A percentile compares a stretch with the other conserved stretches of the same genome.
Conservation (phyloP, 2,329 filamentous ascomycete species). For the Madurella fahalii region DNA sequence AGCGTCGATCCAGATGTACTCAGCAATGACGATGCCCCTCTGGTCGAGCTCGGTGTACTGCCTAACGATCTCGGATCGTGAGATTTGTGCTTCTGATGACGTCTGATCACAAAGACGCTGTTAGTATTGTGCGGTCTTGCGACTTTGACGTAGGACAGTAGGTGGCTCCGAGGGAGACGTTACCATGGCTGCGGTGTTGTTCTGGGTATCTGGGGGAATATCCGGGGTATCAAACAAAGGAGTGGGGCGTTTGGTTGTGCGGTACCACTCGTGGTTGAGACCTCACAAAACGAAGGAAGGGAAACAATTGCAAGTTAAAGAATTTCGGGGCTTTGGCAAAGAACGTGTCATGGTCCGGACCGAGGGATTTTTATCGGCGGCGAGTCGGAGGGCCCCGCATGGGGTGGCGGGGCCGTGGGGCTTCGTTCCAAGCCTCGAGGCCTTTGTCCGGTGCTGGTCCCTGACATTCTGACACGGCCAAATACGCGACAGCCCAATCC, state of each 20-base stretch:
- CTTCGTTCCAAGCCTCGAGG: not conserved
- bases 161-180: not conserved
- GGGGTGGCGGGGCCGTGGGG: constrained; percentile 11
- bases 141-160: not conserved
- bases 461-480: not conserved
- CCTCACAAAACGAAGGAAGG: constrained; percentile 16
- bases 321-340: not conserved
- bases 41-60: not conserved
- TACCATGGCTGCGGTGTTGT: constrained; percentile 15
- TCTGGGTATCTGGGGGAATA: not conserved
- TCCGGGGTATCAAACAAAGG: not conserved
- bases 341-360: not conserved
- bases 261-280: not conserved
- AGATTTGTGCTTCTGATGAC: constrained; percentile 6
- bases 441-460: not conserved
- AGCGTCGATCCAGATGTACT: constrained; percentile 91
- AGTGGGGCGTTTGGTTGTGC: not conserved
- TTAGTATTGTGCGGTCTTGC: not conserved
- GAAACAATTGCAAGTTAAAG: not conserved
- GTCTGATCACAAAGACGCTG: constrained; percentile 1
- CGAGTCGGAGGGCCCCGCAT: constrained; percentile 12
- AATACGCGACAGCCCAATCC: constrained; percentile 4
- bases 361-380: constrained; percentile 16
- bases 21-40: not conserved
- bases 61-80: constrained; percentile 10